phyloP scores from a whole-genome alignment of 2,329 filamentous ascomycete genomes.

The Ambrosiella beaveri region DNA sequence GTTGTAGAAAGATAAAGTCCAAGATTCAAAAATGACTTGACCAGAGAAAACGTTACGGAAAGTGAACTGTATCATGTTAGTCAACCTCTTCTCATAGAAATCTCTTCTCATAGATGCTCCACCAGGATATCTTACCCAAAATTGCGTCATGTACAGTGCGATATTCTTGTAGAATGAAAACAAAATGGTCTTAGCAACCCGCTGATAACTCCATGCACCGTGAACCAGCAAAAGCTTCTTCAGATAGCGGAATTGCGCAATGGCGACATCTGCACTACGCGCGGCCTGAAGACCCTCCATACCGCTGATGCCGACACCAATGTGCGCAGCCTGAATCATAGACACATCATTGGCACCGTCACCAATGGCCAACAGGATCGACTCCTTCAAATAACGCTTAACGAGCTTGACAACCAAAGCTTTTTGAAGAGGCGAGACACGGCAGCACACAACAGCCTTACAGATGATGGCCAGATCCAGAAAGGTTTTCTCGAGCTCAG shows the following conservation, averaged over 20 bases:
- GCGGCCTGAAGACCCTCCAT: slow-evolving; percentile 94
- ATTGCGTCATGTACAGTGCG: slow-evolving; percentile 95
- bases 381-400: slow-evolving; percentile 75
- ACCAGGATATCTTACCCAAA: slow-evolving; percentile 55
- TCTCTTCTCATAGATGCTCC: background rate
- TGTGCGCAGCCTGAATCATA: slow-evolving; percentile 98
- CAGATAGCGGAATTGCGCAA: slow-evolving; percentile 88
- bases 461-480: slow-evolving; percentile 86
- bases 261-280: slow-evolving; percentile 85
- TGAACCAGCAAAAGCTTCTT: slow-evolving; percentile 89
- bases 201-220: slow-evolving; percentile 93
- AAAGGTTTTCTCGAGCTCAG: slow-evolving; percentile 84
- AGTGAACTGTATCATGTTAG: slow-evolving; percentile 45
- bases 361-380: slow-evolving; percentile 85
- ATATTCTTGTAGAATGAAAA: slow-evolving; percentile 99
- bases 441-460: slow-evolving; percentile 97
- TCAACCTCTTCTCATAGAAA: slow-evolving; percentile 1
- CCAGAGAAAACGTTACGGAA: slow-evolving; percentile 98
- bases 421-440: slow-evolving; percentile 93
- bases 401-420: slow-evolving; percentile 95
- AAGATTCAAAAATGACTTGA: slow-evolving; percentile 96
- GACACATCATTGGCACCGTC: slow-evolving; percentile 99
- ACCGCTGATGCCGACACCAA: slow-evolving; percentile 93
- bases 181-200: slow-evolving; percentile 88
- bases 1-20: slow-evolving; percentile 99